Percentiles rank a stretch among this genome's conserved stretches.
phyloP scores from a whole-genome alignment of 108 stramenopile species.

The Skeletonema potamos region DNA sequence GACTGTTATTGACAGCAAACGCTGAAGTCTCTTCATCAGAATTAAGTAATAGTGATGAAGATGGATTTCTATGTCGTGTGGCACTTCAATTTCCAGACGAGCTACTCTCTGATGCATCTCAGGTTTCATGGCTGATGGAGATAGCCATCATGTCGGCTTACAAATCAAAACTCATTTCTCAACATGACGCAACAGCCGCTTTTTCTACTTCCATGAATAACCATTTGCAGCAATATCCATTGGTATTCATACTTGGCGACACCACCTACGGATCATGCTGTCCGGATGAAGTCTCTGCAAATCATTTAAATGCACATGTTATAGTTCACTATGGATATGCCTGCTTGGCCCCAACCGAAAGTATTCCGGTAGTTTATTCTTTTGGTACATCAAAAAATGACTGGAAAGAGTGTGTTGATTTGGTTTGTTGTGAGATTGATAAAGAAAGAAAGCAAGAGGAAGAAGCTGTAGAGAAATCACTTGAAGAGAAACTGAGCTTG shows the following conservation, averaged over 20 bases:
- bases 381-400: conserved; percentile 58
- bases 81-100: conserved; percentile 92
- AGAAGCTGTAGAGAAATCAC: conserved; percentile 1
- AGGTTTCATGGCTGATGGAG: conserved; percentile 75
- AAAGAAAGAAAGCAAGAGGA: conserved; percentile 1
- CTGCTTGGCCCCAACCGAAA: conserved; percentile 64
- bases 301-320: conserved; percentile 90
- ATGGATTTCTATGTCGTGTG: conserved; percentile 57
- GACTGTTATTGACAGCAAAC: conserved; percentile 2
- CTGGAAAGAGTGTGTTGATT: conserved; percentile 18
- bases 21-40: not conserved
- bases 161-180: conserved; percentile 19
- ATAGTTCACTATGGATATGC: conserved; percentile 94
- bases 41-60: not conserved
- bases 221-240: conserved; percentile 36
- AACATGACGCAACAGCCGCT: not conserved
- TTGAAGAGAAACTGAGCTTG: not conserved
- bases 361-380: conserved; percentile 68
- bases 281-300: conserved; percentile 92
- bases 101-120: conserved; percentile 69
- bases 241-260: conserved; percentile 93
- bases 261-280: conserved; percentile 92
- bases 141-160: conserved; percentile 39
- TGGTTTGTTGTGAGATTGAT: conserved; percentile 9
- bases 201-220: not conserved